A percentile compares a stretch with the other conserved stretches of the same genome.
These are phyloP conservation scores for Favolaschia claudopus DNA, from an alignment of 768 basidiomycete species.

Conservation along the genomic window DNA sequence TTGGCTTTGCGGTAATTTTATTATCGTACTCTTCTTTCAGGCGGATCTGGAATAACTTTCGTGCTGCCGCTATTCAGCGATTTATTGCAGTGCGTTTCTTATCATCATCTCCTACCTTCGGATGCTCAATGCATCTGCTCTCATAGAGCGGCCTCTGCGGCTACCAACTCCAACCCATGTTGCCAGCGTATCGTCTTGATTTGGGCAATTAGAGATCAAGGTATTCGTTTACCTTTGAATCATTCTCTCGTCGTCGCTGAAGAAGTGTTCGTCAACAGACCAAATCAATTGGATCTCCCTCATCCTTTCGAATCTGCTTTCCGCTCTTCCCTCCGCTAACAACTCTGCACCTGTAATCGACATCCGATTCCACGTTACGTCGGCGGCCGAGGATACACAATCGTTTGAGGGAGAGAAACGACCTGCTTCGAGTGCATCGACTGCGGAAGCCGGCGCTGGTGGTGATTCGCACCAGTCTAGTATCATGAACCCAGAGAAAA, in stretches of 20 bases:
- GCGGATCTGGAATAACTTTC: conserved; percentile 60
- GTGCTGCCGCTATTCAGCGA: conserved; percentile 53
- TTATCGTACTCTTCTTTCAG: conserved; percentile 28
- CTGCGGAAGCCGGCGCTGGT: conserved; percentile 9
- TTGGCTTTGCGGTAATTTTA: neutral
- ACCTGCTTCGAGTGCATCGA: conserved; percentile 23
- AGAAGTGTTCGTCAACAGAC: conserved; percentile 23
- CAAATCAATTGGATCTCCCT: conserved; percentile 57
- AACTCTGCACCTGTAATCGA: conserved; percentile 40
- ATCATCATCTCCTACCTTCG: neutral
- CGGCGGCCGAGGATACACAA: conserved; percentile 27
- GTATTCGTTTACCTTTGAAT: conserved; percentile 25
- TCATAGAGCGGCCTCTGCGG: conserved; percentile 36
- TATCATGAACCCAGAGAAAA: conserved; percentile 11
- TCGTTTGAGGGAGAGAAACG: conserved; percentile 27
- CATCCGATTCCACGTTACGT: conserved; percentile 52
- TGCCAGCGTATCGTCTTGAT: conserved; percentile 45
- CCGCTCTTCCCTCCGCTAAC: neutral
- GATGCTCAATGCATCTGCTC: no score
- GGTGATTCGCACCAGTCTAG: conserved; percentile 17
- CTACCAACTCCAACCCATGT: conserved; percentile 33
- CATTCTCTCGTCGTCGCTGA: neutral
- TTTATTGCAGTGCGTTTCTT: conserved; percentile 45
- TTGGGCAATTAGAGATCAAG: conserved; percentile 52
- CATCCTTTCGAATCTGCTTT: conserved; percentile 40